Evolutionary conservation across 2,329 filamentous ascomycete species (phyloP), one percentile per base, ranked within the genome.

Genomic region (Colletotrichum sublineola): DNA sequence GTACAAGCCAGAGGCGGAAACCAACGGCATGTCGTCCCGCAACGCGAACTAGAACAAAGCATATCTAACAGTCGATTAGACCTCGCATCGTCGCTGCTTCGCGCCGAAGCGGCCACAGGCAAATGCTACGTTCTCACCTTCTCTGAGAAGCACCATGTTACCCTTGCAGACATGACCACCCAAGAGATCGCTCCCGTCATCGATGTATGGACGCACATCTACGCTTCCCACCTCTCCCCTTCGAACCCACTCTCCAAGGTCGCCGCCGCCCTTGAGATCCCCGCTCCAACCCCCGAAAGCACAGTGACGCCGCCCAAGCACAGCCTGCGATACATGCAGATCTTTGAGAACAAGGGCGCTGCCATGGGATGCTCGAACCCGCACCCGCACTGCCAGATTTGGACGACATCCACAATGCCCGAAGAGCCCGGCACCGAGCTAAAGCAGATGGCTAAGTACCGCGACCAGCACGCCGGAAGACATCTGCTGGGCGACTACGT

Each of bases 311-410:
- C 84, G 38, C 92, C 94, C 5, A 90, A 87, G 63, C 89, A 93
- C 65, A 94, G 97, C 82, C 94, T 97, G 78, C 90, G 93, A 66
- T 98, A 97, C 84, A 98, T 99, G 95, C 96, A 99, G 81, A 98
- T 99, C 75, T 99, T 99, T 75, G 96, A 99, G 84, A 99, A 99
- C 86, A 99, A 99, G 84, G 96, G 96, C 63, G 91, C 93, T 1
- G 94, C 96, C 14, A 99, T 99, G 96, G 96, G 96, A 63, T 99
- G 96, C 86, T 98, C 96, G 1, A 99, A 99, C 81, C 96, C 96
- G 0, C 96, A 99, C 81, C 96, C 96, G 0, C 96, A 99, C 83
- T 96, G 96, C 71, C 96, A 99, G 82, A 88, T 98, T 74, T 99
- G 96, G 96, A 96, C 94, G 2, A 97, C 95, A 0, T 97, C 94